phyloP scores from a whole-genome alignment of 805 yeast species.

The Aciculoconidium aculeatum region DNA sequence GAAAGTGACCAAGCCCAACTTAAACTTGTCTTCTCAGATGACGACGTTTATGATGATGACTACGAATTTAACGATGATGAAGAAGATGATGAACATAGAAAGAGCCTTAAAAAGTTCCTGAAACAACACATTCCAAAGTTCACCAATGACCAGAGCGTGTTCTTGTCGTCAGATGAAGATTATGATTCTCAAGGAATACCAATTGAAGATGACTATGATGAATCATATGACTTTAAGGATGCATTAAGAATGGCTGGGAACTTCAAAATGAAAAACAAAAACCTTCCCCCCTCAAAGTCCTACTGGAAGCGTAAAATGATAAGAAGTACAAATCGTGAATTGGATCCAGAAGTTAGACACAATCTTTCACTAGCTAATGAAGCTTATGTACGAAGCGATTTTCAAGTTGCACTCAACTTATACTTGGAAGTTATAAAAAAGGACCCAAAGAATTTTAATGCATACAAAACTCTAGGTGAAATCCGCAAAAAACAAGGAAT shows the following conservation, averaged over 20 bases:
- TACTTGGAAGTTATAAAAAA: constrained; percentile 68
- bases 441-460: constrained; percentile 74
- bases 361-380: constrained; percentile 71
- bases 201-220: constrained; percentile 32
- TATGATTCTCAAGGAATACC: constrained; percentile 21
- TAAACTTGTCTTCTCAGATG: not conserved
- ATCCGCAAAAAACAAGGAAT: constrained; percentile 66
- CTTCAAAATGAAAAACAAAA: constrained; percentile 42
- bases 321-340: constrained; percentile 32
- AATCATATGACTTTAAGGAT: constrained; percentile 48
- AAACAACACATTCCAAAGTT: too few species aligned
- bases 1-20: not conserved
- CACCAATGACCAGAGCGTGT: too few species aligned
- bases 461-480: constrained; percentile 85
- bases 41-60: not conserved
- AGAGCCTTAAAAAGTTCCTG: too few species aligned
- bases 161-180: constrained; percentile 19
- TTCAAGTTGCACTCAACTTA: constrained; percentile 50
- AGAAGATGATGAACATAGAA: constrained; percentile 1
- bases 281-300: constrained; percentile 16
- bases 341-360: constrained; percentile 69
- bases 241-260: constrained; percentile 65
- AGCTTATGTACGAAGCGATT: constrained; percentile 64
- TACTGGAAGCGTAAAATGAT: constrained; percentile 32
- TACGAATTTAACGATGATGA: constrained; percentile 3